Conservation (phyloP, 306 rosid species). For the Coriaria nepalensis region DNA sequence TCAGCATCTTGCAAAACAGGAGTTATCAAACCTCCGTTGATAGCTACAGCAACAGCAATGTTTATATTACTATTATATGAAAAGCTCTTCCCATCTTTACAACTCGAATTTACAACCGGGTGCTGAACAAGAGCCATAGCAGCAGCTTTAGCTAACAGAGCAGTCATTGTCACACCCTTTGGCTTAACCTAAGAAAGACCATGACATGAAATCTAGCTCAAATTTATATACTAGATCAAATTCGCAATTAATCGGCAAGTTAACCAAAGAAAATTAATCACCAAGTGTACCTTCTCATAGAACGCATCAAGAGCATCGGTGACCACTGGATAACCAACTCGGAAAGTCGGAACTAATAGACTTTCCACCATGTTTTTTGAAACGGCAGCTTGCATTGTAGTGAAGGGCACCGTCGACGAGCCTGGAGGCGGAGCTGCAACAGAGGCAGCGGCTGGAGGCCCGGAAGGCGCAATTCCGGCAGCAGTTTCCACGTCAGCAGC, state of each 20-base stretch:
- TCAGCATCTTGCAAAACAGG: conserved; percentile 92
- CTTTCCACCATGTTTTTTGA: conserved; percentile 85
- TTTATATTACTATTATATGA: conserved; percentile 47
- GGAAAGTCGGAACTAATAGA: conserved; percentile 74
- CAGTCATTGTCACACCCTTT: conserved; percentile 96
- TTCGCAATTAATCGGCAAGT: neutral
- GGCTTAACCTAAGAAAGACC: conserved; percentile 48
- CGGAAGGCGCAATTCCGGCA: conserved; percentile 40
- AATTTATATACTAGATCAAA: neutral
- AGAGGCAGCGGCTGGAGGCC: conserved; percentile 16
- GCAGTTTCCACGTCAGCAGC: conserved; percentile 66
- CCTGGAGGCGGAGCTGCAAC: conserved; percentile 45
- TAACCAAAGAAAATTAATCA: neutral
- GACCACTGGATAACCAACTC: conserved; percentile 59
- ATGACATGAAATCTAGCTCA: conserved; percentile 10
- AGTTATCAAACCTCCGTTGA: conserved; percentile 73
- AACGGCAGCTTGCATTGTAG: conserved; percentile 83
- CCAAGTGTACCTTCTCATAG: conserved; percentile 42
- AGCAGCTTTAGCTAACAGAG: conserved; percentile 68
- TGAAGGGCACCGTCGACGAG: conserved; percentile 69
- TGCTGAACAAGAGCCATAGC: conserved; percentile 82
- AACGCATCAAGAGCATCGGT: conserved; percentile 65
- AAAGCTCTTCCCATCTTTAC: conserved; percentile 75
- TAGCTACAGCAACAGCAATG: conserved; percentile 77
- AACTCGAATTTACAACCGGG: conserved; percentile 63